These are phyloP conservation scores for Zymoseptoria pseudotritici DNA, from an alignment of 2,329 filamentous ascomycete genomes.

Conservation along the genomic window DNA sequence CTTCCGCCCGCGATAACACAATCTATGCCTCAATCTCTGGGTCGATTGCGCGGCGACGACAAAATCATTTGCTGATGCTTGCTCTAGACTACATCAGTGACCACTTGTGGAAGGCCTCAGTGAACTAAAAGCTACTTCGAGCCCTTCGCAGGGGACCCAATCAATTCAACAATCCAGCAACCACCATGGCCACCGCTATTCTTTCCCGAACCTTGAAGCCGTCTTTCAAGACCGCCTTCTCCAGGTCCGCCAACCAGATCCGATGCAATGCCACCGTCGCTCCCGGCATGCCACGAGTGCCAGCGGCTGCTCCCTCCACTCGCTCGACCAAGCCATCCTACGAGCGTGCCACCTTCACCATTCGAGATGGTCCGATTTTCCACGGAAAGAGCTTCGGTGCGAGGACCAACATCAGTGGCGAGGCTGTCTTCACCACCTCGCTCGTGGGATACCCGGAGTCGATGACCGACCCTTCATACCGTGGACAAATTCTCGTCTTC, in stretches of 20 bases:
- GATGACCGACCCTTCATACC: conserved; percentile 61
- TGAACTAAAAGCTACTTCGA: conserved; percentile 44
- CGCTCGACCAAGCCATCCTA: conserved; percentile 55
- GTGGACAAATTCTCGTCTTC: conserved; percentile 93
- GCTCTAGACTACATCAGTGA: conserved; percentile 58
- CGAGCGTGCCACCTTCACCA: conserved; percentile 86
- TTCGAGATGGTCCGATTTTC: conserved; percentile 92
- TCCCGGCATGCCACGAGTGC: conserved; percentile 62
- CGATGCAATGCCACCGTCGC: conserved; percentile 55
- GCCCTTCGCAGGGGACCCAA: conserved; percentile 4
- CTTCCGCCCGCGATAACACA: conserved; percentile 8
- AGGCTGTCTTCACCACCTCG: conserved; percentile 97
- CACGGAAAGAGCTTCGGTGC: conserved; percentile 94
- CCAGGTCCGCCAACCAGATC: conserved; percentile 44
- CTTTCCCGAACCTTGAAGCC: conserved; percentile 49
- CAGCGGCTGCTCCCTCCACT: conserved; percentile 51
- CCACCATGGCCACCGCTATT: conserved; percentile 40
- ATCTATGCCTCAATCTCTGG: not conserved
- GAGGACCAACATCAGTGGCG: conserved; percentile 91
- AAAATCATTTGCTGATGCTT: conserved; percentile 3
- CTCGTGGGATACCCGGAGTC: conserved; percentile 96
- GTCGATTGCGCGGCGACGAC: conserved; percentile 1
- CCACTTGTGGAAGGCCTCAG: conserved; percentile 62
- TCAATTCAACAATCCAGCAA: conserved; percentile 15
- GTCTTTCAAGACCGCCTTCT: conserved; percentile 36